Base-by-base conservation (phyloP, 371 early-diverging fungal genomes). In the Dichotomocladium elegans region DNA sequence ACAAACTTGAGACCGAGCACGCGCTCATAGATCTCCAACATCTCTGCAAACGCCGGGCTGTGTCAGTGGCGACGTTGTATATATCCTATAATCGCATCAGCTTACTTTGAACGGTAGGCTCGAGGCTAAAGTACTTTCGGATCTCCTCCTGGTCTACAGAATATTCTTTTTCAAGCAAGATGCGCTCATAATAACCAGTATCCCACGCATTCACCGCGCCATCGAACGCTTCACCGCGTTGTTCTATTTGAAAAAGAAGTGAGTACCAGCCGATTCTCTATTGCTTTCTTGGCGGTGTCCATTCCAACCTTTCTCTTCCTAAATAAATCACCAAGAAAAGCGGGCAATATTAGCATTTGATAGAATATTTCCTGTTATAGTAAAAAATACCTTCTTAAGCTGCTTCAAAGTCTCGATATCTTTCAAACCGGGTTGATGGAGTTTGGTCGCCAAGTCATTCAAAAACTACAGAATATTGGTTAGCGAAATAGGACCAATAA, bases 51-150 rank as follows among this genome's bases (percentile, higher is more conserved):
- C n/a, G n/a, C n/a, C 14, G 27, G 21, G 25, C 9, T 30, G 19
- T 12, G 26, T 24, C 14, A 14, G 47, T 47, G 12, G 22, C n/a
- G n/a, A n/a, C 6, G 15, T 25, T 24, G 44, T 43, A 14, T 22
- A 26, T 5, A 14, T 24, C 4, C 30, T 15, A 33, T 34, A 19
- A 22, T 8, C 4, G 10, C 19, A 7, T 44, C 41, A 10, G 49
- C 71, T 44, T 63, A 72, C 77, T 72, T 44, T 60, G 51, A 9
- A 77, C 62, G 28, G 76, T 72, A 9, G 52, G 57, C 44, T 83
- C 76, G 41, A 93, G 64, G 34, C 86, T 74, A 56, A 92, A 91
- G 63, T 87, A 92, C 58, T 89, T 66, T 60, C 89, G 88, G 66
- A 92, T 83, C 53, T 83, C 64, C 53, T 90, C 86, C 50, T 90